These are phyloP conservation scores for Metschnikowia kunwiensis DNA, from an alignment of 805 yeast genomes.

Conservation along the genomic window DNA sequence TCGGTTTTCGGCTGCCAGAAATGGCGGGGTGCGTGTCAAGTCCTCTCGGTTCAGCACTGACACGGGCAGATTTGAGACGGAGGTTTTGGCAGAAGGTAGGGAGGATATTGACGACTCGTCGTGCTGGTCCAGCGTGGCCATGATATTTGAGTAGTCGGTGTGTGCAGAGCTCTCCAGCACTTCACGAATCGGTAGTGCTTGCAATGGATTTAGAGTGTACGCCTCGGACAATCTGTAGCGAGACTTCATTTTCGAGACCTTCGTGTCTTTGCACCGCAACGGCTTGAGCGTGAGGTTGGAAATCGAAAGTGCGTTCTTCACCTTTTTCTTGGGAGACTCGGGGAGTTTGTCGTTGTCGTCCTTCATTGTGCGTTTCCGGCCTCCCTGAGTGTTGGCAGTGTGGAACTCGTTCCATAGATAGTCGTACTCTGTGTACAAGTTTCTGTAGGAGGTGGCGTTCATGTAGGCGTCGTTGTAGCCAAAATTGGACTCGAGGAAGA, in stretches of 20 bases:
- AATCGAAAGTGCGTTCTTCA: conserved; percentile 27
- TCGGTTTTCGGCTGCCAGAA: conserved; percentile 1
- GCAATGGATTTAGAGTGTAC: conserved; percentile 37
- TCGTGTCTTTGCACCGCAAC: conserved; percentile 31
- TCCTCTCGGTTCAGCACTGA: conserved; percentile 1
- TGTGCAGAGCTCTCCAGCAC: conserved; percentile 16
- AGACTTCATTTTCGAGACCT: conserved; percentile 40
- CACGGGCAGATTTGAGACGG: conserved; percentile 4
- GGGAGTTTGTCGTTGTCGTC: not conserved
- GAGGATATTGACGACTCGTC: conserved; percentile 2
- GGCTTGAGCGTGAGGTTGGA: conserved; percentile 40
- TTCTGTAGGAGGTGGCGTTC: conserved; percentile 30
- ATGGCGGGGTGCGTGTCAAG: conserved; percentile 5
- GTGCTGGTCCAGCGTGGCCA: conserved; percentile 7
- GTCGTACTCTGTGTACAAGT: conserved; percentile 28
- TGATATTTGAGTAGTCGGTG: conserved; percentile 15
- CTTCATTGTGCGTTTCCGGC: not conserved
- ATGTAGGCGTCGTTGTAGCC: conserved; percentile 31
- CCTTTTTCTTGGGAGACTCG: conserved; percentile 1
- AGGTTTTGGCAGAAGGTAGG: too few relatives aligned
- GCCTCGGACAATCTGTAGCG: conserved; percentile 37
- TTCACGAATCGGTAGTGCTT: conserved; percentile 18
- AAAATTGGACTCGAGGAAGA: conserved; percentile 33
- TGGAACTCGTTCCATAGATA: conserved; percentile 22
- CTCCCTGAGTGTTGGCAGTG: conserved; percentile 4